Percentiles rank a stretch among this genome's conserved stretches.
Evolutionary conservation across 345 rosid genomes (phyloP).

Genomic region (Leavenworthia alabamica): DNA sequence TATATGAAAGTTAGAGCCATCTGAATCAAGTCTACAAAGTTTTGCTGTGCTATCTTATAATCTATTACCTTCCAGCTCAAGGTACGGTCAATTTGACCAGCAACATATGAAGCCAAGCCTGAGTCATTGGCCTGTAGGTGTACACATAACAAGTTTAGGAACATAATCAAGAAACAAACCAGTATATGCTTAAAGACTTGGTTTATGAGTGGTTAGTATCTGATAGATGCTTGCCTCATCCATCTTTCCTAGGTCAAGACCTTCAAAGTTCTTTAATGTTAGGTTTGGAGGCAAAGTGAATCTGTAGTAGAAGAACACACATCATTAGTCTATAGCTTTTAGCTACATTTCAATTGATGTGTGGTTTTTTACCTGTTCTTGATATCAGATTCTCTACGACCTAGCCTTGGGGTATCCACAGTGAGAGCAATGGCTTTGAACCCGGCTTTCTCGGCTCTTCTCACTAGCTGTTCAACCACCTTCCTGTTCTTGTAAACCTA

Average conservation of each 20-base stretch:
- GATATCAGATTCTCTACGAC: conserved; percentile 91
- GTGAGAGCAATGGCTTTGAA: conserved; percentile 96
- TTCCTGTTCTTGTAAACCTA: conserved; percentile 76
- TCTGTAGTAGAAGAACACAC: conserved; percentile 31
- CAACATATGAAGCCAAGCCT: conserved; percentile 85
- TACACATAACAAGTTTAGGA: conserved; percentile 1
- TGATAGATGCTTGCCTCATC: conserved; percentile 43
- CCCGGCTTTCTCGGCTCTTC: conserved; percentile 89
- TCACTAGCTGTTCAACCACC: conserved; percentile 76
- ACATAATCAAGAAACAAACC: not conserved
- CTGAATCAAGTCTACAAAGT: not conserved
- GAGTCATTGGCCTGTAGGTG: conserved; percentile 62
- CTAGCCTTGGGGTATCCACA: conserved; percentile 87
- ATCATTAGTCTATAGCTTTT: not conserved
- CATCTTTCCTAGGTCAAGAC: conserved; percentile 89
- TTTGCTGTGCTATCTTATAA: not conserved
- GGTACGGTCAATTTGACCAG: conserved; percentile 78
- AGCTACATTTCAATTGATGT: not conserved
- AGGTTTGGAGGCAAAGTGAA: conserved; percentile 72
- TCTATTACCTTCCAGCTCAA: conserved; percentile 82
- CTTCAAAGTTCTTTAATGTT: conserved; percentile 91
- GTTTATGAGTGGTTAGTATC: not conserved
- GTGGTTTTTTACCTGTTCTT: conserved; percentile 65
- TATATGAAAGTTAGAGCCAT: not conserved
- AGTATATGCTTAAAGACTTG: not conserved